Conservation (phyloP, 805 yeast species). For the Candida silvicultrix region DNA sequence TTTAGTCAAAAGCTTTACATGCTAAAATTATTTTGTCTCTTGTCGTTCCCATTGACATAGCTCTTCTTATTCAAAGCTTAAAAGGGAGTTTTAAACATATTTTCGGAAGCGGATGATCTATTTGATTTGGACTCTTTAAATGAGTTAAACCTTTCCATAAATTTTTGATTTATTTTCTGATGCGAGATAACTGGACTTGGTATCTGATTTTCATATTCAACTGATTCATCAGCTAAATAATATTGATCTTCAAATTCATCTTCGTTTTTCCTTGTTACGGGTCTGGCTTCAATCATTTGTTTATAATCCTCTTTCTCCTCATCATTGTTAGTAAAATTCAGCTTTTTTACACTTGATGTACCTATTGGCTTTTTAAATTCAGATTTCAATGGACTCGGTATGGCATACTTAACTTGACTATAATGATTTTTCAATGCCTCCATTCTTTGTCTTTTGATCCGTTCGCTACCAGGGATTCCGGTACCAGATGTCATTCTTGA, state of each 20-base stretch:
- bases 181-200: slow-evolving; percentile 8
- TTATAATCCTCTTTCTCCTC: neutral
- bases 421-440: slow-evolving; percentile 31
- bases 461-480: slow-evolving; percentile 31
- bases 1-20: too few relatives aligned
- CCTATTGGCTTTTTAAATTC: neutral
- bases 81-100: neutral
- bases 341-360: neutral
- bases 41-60: too few relatives aligned
- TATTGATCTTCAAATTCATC: slow-evolving; percentile 2
- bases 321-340: neutral
- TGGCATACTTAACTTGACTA: slow-evolving; percentile 26
- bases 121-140: neutral
- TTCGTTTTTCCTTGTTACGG: too few relatives aligned
- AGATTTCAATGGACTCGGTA: slow-evolving; percentile 32
- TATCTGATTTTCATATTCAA: slow-evolving; percentile 4
- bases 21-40: too few relatives aligned
- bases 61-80: too few relatives aligned
- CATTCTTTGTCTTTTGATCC: slow-evolving; percentile 27
- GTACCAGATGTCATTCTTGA: neutral
- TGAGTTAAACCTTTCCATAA: neutral
- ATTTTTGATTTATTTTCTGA: slow-evolving; percentile 1
- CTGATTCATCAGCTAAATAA: neutral
- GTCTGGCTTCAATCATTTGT: too few relatives aligned
- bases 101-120: neutral